These are phyloP conservation scores for Thalassiosira hispida DNA, from an alignment of 352 stramenopile genomes.

Conservation along the genomic window DNA sequence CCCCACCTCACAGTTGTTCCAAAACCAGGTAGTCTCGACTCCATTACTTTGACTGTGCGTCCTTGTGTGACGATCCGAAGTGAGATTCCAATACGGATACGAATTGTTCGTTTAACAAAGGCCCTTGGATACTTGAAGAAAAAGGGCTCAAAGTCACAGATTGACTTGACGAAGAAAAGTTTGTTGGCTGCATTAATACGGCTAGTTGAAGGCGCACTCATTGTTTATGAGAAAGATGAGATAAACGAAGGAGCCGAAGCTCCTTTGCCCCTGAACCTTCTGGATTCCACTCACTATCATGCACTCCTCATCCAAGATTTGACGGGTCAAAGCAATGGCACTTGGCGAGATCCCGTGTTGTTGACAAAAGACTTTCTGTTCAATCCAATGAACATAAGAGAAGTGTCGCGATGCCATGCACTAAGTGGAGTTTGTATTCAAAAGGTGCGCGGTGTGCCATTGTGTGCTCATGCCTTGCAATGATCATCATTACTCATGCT, in stretches of 20 bases:
- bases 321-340: conserved; percentile 10
- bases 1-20: conserved; percentile 39
- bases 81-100: conserved; percentile 40
- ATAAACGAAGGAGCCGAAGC: conserved; percentile 14
- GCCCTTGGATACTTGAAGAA: conserved; percentile 24
- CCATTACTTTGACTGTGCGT: conserved; percentile 23
- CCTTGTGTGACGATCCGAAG: conserved; percentile 35
- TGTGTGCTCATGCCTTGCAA: background rate
- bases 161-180: conserved; percentile 35
- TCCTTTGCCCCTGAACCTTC: conserved; percentile 29
- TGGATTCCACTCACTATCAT: conserved; percentile 47
- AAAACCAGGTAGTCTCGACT: conserved; percentile 21
- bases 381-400: conserved; percentile 20
- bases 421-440: conserved; percentile 35
- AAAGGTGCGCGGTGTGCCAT: conserved; percentile 8
- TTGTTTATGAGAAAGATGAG: conserved; percentile 40
- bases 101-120: conserved; percentile 42
- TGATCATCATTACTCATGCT: background rate
- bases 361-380: conserved; percentile 48
- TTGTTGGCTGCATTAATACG: conserved; percentile 22
- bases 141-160: conserved; percentile 18
- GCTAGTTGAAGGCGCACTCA: conserved; percentile 25
- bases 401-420: conserved; percentile 39
- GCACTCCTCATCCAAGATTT: conserved; percentile 34
- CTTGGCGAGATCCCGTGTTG: conserved; percentile 38